Base-by-base conservation (phyloP, 2,329 filamentous ascomycete species). In the Domatiomyces globalis region DNA sequence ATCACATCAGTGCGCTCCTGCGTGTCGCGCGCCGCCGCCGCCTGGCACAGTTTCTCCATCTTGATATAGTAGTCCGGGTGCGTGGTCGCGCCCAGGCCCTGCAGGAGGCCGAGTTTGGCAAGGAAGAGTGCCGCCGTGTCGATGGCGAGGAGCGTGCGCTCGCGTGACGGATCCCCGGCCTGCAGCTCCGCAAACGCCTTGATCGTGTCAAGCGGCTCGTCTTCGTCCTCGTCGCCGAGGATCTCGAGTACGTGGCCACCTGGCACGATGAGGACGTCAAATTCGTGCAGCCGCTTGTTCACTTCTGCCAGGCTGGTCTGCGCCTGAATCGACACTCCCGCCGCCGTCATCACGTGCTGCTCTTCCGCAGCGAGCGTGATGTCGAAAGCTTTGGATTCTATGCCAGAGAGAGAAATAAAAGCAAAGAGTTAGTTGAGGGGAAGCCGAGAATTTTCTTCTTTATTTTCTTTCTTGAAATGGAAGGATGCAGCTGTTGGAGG, bases 261-360 rank as follows among this genome's bases (percentile, higher is more conserved):
- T 25, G 87, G 76, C 58, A 94, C 72, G 66, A 92, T 75, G 60
- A 94, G 75, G 56, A 92, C 75, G 66, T 94, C 87, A 65, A 85
- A 89, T 58, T 88, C 83, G 58, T 81, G 72, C 47, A 88, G 77
- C 59, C 71, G 70, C 54, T 86, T 78, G 68, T 87, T 77, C 55
- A 85, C 86, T 64, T 90, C 85, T 64, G 85, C 84, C 74, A 79
- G 87, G 65, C 80, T 75, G 67, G 89, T 81, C 68, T 92, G 83
- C 56, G 84, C 80, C 62, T 79, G 78, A 67, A 92, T 72, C 60
- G 80, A 74, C 63, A 83, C 76, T 59, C 85, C 85, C 67, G 87
- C 76, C 51, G 67, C 67, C 45, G 76, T 75, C 52, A 69, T 70
- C 62, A 75, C 71, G 56, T 70, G 64, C 51, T 73, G 67, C 39